These are phyloP conservation scores for Rachicladosporium sp. DNA, from an alignment of 2,329 filamentous ascomycete species.

Conservation along the genomic window DNA sequence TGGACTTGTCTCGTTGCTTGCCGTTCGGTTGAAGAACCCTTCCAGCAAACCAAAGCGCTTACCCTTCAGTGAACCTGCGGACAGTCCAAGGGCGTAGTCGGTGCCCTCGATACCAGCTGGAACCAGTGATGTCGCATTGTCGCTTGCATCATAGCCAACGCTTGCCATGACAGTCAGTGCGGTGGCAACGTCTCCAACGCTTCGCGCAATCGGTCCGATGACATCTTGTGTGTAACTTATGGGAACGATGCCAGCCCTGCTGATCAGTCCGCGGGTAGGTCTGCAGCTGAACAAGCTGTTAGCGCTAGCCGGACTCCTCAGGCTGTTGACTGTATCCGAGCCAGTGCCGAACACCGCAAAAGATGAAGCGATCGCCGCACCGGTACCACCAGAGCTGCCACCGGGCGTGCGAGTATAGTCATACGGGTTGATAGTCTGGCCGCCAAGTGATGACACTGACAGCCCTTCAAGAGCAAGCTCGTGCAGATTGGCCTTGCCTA, in stretches of 20 bases:
- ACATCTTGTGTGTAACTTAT: slow-evolving; percentile 22
- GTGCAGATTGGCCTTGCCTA: slow-evolving; percentile 35
- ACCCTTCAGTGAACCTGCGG: slow-evolving; percentile 24
- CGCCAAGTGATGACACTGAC: slow-evolving; percentile 49
- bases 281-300: slow-evolving; percentile 49
- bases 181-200: slow-evolving; percentile 21
- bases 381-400: slow-evolving; percentile 51
- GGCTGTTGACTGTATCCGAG: slow-evolving; percentile 41
- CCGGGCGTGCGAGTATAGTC: slow-evolving; percentile 52
- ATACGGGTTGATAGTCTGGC: slow-evolving; percentile 56
- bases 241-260: slow-evolving; percentile 19
- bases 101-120: slow-evolving; percentile 29
- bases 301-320: slow-evolving; percentile 50
- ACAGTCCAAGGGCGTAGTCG: slow-evolving; percentile 37
- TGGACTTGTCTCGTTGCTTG: slow-evolving; percentile 40
- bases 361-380: slow-evolving; percentile 45
- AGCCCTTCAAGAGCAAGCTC: slow-evolving; percentile 54
- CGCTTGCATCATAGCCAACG: slow-evolving; percentile 37
- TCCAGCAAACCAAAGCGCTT: slow-evolving; percentile 39
- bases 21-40: slow-evolving; percentile 46
- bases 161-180: slow-evolving; percentile 29
- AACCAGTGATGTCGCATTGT: slow-evolving; percentile 41
- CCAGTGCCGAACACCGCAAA: slow-evolving; percentile 40
- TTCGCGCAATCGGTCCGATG: slow-evolving; percentile 21
- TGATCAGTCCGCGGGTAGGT: slow-evolving; percentile 29